Conservation (phyloP, 2,329 filamentous ascomycete species). For the Stagonosporopsis cucurbitacearum region DNA sequence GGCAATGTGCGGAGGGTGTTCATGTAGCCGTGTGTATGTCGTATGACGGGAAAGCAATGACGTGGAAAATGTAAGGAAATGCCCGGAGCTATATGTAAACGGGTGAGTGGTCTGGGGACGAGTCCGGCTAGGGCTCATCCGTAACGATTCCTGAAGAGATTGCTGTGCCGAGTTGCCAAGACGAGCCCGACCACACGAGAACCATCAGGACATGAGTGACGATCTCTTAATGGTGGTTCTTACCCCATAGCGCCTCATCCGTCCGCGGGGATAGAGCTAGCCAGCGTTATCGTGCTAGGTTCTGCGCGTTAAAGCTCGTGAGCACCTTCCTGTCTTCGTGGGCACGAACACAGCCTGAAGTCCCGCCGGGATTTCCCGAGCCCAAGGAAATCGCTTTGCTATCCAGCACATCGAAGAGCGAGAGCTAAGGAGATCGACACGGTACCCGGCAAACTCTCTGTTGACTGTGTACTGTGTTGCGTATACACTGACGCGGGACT, state of each 20-base stretch:
- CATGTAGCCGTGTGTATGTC: background rate
- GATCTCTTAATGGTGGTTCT: slow-evolving; percentile 3
- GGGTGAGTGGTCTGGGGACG: slow-evolving; percentile 19
- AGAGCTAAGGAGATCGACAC: slow-evolving; percentile 1
- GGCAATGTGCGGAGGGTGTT: background rate
- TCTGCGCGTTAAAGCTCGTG: slow-evolving; percentile 4
- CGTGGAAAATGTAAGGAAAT: slow-evolving; percentile 21
- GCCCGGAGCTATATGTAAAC: slow-evolving; percentile 24
- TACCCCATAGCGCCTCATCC: slow-evolving; percentile 10
- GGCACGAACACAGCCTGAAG: background rate
- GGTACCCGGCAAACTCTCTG: background rate
- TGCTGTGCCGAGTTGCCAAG: slow-evolving; percentile 26
- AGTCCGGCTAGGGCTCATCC: slow-evolving; percentile 29
- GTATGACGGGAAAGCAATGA: slow-evolving; percentile 20
- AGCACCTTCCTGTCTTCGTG: slow-evolving; percentile 9
- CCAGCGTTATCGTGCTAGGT: background rate
- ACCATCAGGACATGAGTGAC: slow-evolving; percentile 1
- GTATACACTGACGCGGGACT: background rate
- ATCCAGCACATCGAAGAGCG: slow-evolving; percentile 1
- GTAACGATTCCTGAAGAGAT: slow-evolving; percentile 25
- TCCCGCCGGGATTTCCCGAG: slow-evolving; percentile 8
- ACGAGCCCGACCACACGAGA: slow-evolving; percentile 20
- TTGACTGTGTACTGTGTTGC: background rate
- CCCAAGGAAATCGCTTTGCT: slow-evolving; percentile 4
- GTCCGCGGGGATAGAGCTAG: slow-evolving; percentile 12